These are phyloP conservation scores for Petunia axillaris DNA, from an alignment of 257 asterid genomes.

Conservation along the genomic window DNA sequence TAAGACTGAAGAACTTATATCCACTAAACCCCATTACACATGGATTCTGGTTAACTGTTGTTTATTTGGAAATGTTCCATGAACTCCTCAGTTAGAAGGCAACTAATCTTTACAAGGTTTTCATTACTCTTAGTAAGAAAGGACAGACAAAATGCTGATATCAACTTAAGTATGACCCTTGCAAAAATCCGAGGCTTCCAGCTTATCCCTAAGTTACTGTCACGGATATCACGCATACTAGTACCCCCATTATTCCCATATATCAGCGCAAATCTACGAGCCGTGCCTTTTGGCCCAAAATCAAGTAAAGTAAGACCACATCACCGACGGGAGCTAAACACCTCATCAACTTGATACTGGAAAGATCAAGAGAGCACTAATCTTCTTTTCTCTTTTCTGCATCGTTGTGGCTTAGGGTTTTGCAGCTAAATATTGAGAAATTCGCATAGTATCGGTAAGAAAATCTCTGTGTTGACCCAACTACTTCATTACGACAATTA, in stretches of 20 bases:
- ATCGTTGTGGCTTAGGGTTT: neutral
- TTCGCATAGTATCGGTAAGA: neutral
- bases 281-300: neutral
- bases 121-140: neutral
- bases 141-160: neutral
- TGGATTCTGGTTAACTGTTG: neutral
- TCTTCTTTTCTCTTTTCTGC: neutral
- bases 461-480: neutral
- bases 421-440: constrained; percentile 1
- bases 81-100: neutral
- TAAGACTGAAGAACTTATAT: neutral
- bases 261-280: neutral
- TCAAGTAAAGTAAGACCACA: neutral
- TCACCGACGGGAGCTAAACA: neutral
- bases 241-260: neutral
- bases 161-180: neutral
- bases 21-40: neutral
- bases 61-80: neutral
- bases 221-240: neutral
- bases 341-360: constrained; percentile 1
- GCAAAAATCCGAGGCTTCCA: neutral
- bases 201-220: neutral
- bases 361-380: neutral
- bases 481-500: neutral
- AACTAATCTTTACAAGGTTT: neutral